A percentile compares a stretch with the other conserved stretches of the same genome.
Evolutionary conservation across 2,329 filamentous ascomycete species (phyloP).

Genomic region (Westerdykella aurantiaca): DNA sequence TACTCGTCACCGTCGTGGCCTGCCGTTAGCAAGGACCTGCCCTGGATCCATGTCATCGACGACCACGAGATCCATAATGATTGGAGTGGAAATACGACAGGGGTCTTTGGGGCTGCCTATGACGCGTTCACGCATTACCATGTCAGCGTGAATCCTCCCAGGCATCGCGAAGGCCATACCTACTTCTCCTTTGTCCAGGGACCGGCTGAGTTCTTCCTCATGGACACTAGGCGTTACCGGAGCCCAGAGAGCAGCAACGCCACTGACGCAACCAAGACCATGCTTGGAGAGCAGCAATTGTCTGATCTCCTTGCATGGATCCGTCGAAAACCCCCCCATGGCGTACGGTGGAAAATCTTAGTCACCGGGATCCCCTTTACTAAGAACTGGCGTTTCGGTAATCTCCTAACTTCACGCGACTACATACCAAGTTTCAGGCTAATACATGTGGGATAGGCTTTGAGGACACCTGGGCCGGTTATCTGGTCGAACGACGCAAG

Average conservation of each 20-base stretch:
- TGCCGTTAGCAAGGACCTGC: conserved; percentile 67
- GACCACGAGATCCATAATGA: conserved; percentile 97
- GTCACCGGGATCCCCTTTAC: conserved; percentile 90
- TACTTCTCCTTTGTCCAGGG: conserved; percentile 90
- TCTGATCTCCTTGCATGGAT: conserved; percentile 75
- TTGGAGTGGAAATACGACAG: conserved; percentile 77
- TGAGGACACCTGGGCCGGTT: conserved; percentile 91
- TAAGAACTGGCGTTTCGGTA: conserved; percentile 84
- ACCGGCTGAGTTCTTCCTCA: conserved; percentile 87
- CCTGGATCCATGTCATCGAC: conserved; percentile 95
- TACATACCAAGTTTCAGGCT: neutral
- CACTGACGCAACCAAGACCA: conserved; percentile 66
- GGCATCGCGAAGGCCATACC: conserved; percentile 58
- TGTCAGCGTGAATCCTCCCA: conserved; percentile 73
- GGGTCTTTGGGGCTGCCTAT: conserved; percentile 70
- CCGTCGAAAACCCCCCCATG: conserved; percentile 61
- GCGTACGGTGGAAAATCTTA: conserved; percentile 89
- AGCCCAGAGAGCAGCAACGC: conserved; percentile 60
- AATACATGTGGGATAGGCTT: conserved; percentile 42
- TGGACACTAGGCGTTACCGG: conserved; percentile 85
- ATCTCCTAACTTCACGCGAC: neutral
- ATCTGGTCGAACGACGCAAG: conserved; percentile 68
- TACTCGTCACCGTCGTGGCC: conserved; percentile 93
- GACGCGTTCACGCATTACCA: conserved; percentile 89
- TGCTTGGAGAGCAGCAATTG: conserved; percentile 77